Conservation (phyloP, 2,329 filamentous ascomycete species). For the Trichoderma sp. region DNA sequence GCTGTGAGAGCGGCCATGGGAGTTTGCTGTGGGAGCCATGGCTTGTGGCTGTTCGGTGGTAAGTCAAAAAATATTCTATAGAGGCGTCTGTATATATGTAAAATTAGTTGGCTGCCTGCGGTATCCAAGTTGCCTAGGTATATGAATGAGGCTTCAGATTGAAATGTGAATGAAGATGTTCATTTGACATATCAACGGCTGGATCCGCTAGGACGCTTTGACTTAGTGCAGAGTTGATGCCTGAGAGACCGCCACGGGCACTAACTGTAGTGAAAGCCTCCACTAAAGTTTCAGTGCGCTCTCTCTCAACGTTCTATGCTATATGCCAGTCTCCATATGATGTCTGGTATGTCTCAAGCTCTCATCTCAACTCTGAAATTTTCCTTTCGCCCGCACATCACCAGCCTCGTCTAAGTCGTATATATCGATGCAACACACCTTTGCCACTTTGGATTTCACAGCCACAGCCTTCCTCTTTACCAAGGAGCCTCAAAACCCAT, state of each 20-base stretch:
- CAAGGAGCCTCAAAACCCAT: slow-evolving; percentile 20
- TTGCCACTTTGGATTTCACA: neutral
- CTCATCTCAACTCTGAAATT: neutral
- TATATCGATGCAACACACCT: neutral
- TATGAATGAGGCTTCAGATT: neutral
- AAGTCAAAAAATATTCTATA: neutral
- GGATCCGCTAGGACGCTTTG: neutral
- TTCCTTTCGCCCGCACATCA: neutral
- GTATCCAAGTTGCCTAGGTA: neutral
- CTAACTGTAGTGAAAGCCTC: neutral
- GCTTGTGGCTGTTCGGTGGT: neutral
- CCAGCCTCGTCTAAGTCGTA: neutral
- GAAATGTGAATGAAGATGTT: neutral
- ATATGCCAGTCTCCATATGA: no score
- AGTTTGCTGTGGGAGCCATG: slow-evolving; percentile 56
- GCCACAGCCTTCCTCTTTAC: neutral
- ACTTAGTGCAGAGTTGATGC: neutral
- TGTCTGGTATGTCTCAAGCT: no score
- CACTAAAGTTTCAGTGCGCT: neutral
- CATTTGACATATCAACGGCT: neutral
- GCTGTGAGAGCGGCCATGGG: slow-evolving; percentile 79
- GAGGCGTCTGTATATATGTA: neutral
- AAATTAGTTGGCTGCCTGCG: neutral
- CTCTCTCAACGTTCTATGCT: neutral
- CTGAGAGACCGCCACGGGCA: neutral